Percentiles rank a stretch among this genome's conserved stretches.
phyloP scores from a whole-genome alignment of 148 eudicot genomes.

The Amaranthus hypochondriacus region DNA sequence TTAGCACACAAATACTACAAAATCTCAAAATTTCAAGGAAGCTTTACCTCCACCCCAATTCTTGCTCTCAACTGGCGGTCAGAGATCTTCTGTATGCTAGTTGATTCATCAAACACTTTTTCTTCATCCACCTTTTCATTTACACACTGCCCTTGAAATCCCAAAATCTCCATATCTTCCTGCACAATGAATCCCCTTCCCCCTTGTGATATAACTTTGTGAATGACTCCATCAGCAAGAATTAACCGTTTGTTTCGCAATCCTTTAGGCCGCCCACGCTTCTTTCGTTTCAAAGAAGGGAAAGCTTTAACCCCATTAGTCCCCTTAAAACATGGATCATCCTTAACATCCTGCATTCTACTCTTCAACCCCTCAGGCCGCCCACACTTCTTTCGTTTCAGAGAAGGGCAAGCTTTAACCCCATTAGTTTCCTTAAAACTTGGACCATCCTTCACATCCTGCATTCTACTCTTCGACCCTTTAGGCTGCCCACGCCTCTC shows the following conservation, averaged over 20 bases:
- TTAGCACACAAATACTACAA: not conserved
- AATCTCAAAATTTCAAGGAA: not conserved
- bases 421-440: not conserved
- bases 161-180: constrained; percentile 12
- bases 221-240: constrained; percentile 19
- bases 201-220: constrained; percentile 3
- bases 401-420: not conserved
- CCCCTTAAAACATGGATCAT: not conserved
- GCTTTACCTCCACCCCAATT: constrained; percentile 17
- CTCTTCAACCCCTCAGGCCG: constrained; percentile 27
- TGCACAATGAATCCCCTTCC: constrained; percentile 15
- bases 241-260: constrained; percentile 16
- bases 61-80: constrained; percentile 9
- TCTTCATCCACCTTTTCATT: constrained; percentile 12
- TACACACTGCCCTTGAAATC: not conserved
- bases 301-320: constrained; percentile 6
- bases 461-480: constrained; percentile 4
- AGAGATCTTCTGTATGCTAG: constrained; percentile 14
- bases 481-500: constrained; percentile 12
- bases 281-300: constrained; percentile 13
- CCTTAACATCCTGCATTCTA: not conserved
- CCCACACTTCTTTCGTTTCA: constrained; percentile 19
- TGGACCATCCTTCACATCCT: not conserved
- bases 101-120: not conserved
- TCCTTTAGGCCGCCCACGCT: constrained; percentile 32